Evolutionary conservation across 208 protist genomes (phyloP), one percentile per base, ranked within the genome.

Genomic region (Wallacemonas collosoma): DNA sequence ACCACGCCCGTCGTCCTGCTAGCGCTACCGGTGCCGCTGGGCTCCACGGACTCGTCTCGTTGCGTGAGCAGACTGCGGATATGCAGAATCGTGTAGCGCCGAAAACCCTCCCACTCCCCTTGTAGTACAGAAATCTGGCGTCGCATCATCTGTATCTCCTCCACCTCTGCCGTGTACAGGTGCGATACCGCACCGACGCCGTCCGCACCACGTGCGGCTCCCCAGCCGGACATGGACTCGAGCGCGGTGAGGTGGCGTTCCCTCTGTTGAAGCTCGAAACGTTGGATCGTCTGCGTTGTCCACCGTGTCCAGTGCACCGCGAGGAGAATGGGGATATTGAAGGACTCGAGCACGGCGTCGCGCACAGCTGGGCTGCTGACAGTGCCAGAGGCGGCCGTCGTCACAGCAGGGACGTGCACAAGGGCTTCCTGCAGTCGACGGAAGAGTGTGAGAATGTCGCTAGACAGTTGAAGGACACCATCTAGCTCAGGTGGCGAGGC

Each of bases 41-140:
- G 44, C 41, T n/a, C 26, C n/a, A 11, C 8, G 43, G 41, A n/a
- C 43, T 36, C 41, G 26, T 35, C 63, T 43, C 60, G 15, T 63
- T 38, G n/a, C 35, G 5, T 11, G 43, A 67, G 68, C 17, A 58
- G 69, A 15, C 17, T 14, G 2, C 77, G 70, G 2, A 79, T 48
- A 2, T 70, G 71, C 35, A 87, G 48, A 50, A 73, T 87, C 40
- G 79, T 60, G 55, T 80, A 85, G 47, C 73, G 73, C 12, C 82
- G 75, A 68, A 83, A 91, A 9, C 57, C 73, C 66, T 87, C 82
- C 86, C 86, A 91, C 65, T 91, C 86, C 62, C 79, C 77, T 9
- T 67, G 80, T 38, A 91, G 70, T 40, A 80, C 39, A 8, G 67
- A 71, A 14, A 84, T 71, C 66, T 68, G 80, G 3, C 68, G 45